Evolutionary conservation across 345 rosid species (phyloP), one percentile per base, ranked within the genome.

Genomic region (Melastoma malabathricum): DNA sequence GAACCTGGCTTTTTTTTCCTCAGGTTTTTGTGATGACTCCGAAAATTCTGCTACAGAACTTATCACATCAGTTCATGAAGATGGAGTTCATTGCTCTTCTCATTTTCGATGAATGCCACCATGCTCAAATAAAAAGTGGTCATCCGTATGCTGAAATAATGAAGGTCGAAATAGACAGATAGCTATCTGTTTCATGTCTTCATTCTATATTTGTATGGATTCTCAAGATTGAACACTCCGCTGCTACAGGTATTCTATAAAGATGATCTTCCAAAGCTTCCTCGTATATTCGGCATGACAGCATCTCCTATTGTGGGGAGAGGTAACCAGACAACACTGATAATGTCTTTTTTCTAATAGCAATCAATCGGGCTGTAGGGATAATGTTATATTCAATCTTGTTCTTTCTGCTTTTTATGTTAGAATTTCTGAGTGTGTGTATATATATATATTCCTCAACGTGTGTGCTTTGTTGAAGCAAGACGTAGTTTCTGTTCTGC

Each of bases 21-120:
- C 78, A 90, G 98, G 88, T 90, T 73, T 82, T 89, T 64, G 94
- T 83, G 46, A 83, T 90, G 98, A 90, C 93, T 44, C 98, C 98
- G 16, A 76, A 78, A 57, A 72, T 79, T 66, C 74, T 90, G 51
- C 77, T 86, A 52, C 72, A 64, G 52, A 63, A 71, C 70, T 78
- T 90, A 63, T 77, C 83, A 54, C 98, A 90, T 75, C 73, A 96
- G 64, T 81, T 83, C 79, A 76, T 90, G 70, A 80, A 57, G 84
- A 83, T 90, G 98, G 92, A 90, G 43, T 67, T 55, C 16, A 81
- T 90, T 57, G 80, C 94, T 48, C 96, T 90, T 67, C 71, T 90
- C 65, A 75, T 90, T 55, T 76, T 90, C 57, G 98, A 90, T 22
- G 98, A 90, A 60, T 90, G 98, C 55, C 98, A 90, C 67, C 98